These are phyloP conservation scores for Kazachstania bromeliacearum DNA, from an alignment of 805 yeast genomes.

Conservation along the genomic window DNA sequence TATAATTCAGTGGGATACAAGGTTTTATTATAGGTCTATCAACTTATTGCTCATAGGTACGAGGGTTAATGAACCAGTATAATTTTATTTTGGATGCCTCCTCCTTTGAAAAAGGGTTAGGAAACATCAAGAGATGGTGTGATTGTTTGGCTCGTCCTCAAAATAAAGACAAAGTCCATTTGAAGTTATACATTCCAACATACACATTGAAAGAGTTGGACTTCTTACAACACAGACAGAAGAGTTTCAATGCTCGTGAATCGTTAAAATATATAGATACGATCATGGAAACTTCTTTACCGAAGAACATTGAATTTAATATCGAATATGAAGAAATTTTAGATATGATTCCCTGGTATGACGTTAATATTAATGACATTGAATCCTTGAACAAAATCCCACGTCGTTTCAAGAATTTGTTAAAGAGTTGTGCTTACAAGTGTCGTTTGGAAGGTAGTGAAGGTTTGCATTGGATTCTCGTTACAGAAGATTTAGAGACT, in stretches of 20 bases:
- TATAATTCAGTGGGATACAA: too few species aligned
- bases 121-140: constrained; percentile 57
- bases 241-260: constrained; percentile 57
- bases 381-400: constrained; percentile 34
- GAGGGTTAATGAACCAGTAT: constrained; percentile 8
- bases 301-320: constrained; percentile 18
- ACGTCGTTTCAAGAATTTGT: constrained; percentile 40
- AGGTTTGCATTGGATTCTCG: constrained; percentile 42
- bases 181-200: constrained; percentile 44
- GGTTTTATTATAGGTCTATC: too few species aligned
- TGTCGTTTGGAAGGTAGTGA: constrained; percentile 34
- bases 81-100: constrained; percentile 56
- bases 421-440: constrained; percentile 52
- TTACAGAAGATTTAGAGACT: constrained; percentile 51
- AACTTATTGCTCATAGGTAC: too few species aligned
- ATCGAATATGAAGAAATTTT: constrained; percentile 41
- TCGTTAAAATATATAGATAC: constrained; percentile 53
- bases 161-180: constrained; percentile 17
- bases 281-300: constrained; percentile 6
- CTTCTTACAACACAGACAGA: constrained; percentile 44
- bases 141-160: background rate
- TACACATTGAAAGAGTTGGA: constrained; percentile 49
- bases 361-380: constrained; percentile 10
- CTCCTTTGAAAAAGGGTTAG: constrained; percentile 59
- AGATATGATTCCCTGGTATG: constrained; percentile 20